Evolutionary conservation across 129 eudicot species (phyloP), one percentile per base, ranked within the genome.

Genomic region (Chrysanthemum makinoi): DNA sequence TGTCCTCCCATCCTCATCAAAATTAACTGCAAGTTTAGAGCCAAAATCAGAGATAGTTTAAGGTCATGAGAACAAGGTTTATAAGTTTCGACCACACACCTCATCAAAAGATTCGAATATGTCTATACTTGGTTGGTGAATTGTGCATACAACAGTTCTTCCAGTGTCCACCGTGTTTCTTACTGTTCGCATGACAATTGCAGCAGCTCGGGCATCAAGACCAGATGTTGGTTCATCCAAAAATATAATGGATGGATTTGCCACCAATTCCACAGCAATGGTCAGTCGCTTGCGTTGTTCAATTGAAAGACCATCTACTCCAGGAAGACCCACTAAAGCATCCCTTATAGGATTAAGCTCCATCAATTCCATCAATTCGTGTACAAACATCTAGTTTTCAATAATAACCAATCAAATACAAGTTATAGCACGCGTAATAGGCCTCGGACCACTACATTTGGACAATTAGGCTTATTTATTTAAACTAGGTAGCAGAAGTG

Each of bases 1-100:
- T 85, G 89, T 62, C 97, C 97, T 62, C 95, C 97, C 81, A 85
- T 85, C 80, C 85, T 87, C 97, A 90, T 85, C 86, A 90, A 76
- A 68, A 90, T 74, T 28, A 90, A 69, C 97, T 90, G 72, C 80
- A 63, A 56, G 15, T 4, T 22, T 17, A 16, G 12, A n/a, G 15
- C 2, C 14, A 9, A 4, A 67, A 68, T 60, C 15, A 20, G 12
- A 53, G 5, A 47, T 35, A 10, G n/a, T 26, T 47, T 12, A 58
- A 14, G 12, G 26, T 10, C 15, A 17, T 5, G 7, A 35, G 44
- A 55, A 2, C 9, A 48, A 64, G 5, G 12, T 15, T 49, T 51
- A 2, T 7, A 55, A 28, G 14, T 51, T 48, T 11, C 26, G 50
- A 3, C 7, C 6, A 63, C 22, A 22, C 7, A 68, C 74, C 75